Conservation (phyloP, 148 eudicot species). For the Salicornia ramosissima region DNA sequence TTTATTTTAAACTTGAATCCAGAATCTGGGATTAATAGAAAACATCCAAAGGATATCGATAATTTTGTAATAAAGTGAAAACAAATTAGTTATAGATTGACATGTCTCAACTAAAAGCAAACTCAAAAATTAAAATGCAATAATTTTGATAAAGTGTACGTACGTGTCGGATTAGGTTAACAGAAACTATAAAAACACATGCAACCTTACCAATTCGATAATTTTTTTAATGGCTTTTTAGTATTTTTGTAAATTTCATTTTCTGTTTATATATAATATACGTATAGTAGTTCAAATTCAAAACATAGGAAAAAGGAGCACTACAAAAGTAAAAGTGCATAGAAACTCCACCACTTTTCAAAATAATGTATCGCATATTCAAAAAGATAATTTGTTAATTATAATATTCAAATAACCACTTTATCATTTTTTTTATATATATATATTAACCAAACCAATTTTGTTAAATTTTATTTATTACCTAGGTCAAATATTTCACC, state of each 20-base stretch:
- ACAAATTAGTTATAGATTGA: neutral
- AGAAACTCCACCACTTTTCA: constrained; percentile 5
- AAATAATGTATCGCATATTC: neutral
- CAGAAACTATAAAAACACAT: neutral
- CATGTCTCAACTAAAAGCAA: neutral
- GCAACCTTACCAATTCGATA: neutral
- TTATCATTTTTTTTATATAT: too few relatives aligned
- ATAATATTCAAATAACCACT: too few relatives aligned
- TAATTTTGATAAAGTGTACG: neutral
- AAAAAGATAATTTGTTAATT: neutral
- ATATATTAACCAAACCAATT: too few relatives aligned
- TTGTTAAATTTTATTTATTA: too few relatives aligned
- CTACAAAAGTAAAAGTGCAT: neutral
- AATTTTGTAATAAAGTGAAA: neutral
- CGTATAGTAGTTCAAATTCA: constrained; percentile 14
- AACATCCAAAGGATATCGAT: too few relatives aligned
- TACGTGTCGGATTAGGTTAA: neutral
- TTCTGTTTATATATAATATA: neutral
- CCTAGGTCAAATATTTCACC: too few relatives aligned
- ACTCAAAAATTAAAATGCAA: neutral
- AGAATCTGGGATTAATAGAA: too few relatives aligned
- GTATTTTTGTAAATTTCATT: neutral
- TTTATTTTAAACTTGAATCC: too few relatives aligned
- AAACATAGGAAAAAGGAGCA: neutral
- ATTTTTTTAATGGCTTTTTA: neutral